These are phyloP conservation scores for Suillus lakei DNA, from an alignment of 768 basidiomycete genomes.

Conservation along the genomic window DNA sequence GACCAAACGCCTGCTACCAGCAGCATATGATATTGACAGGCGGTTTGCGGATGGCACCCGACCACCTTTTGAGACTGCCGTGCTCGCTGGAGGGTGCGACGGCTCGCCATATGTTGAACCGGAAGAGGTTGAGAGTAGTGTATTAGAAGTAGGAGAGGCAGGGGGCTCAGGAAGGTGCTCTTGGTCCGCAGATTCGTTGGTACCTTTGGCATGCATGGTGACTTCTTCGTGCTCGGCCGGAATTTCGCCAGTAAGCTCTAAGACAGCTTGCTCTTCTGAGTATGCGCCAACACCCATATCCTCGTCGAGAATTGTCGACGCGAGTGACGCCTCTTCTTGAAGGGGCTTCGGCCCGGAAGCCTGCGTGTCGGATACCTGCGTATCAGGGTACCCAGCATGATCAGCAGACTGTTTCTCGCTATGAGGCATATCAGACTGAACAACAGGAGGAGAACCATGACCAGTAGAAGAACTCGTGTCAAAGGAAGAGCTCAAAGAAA, in stretches of 20 bases:
- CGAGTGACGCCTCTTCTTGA: conserved; percentile 48
- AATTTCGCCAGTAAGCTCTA: conserved; percentile 21
- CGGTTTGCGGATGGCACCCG: conserved; percentile 76
- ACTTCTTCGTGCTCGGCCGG: conserved; percentile 22
- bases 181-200: conserved; percentile 25
- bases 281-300: conserved; percentile 39
- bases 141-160: conserved; percentile 58
- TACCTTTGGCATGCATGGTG: conserved; percentile 22
- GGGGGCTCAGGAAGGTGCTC: conserved; percentile 66
- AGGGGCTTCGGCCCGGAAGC: conserved; percentile 36
- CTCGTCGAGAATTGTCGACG: conserved; percentile 58
- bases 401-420: conserved; percentile 48
- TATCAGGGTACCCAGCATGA: conserved; percentile 49
- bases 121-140: conserved; percentile 39
- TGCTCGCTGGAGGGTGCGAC: conserved; percentile 35
- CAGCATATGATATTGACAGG: conserved; percentile 95
- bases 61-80: conserved; percentile 35
- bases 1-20: conserved; percentile 83
- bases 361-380: conserved; percentile 40
- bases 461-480: conserved; percentile 55
- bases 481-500: conserved; percentile 38
- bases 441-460: conserved; percentile 41
- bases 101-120: conserved; percentile 51
- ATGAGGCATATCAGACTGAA: conserved; percentile 49
- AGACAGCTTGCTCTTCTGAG: conserved; percentile 28